Base-by-base conservation (phyloP, 164 flowering plant genomes). In the Warburgia ugandensis region DNA sequence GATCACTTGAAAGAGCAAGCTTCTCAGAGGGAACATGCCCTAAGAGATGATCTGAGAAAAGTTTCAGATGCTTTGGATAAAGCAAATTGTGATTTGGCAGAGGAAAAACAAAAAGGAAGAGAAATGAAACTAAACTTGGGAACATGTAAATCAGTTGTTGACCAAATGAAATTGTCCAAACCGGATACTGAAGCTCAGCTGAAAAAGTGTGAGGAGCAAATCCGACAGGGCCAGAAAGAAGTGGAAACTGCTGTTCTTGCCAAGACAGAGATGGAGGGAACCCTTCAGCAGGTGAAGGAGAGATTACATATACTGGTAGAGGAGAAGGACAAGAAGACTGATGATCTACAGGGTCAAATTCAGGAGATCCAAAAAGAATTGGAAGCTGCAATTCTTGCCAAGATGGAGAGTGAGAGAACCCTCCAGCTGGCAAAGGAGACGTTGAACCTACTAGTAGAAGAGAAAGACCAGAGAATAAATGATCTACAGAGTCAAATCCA, bases 201-300 rank as follows among this genome's bases (percentile, higher is more conserved):
- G 29, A 55, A 70, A 59, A 7, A 35, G 35, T 52, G 48, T 22
- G 54, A 55, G 11, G 69, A 66, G 38, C 68, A 64, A 54, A 64
- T 45, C 48, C 63, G 50, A 41, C 56, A 44, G 44, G 40, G 48
- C 2, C 56, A 22, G 13, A 32, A 31, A 60, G 82, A 77, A 54
- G 37, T 76, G 14, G 86, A 80, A 72, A 50, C 45, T 23, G 48
- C 64, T 4, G 48, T 73, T 26, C 50, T 74, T 19, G 53, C 76
- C 33, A 71, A 55, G 17, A 69, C 58, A 25, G 48, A 53, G 6
- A 62, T 62, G 6, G 84, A 79, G 62, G 71, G 37, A 47, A 45
- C 37, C 20, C 60, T 67, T 49, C 60, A 62, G 62, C 44, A 55
- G 21, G 80, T 73, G 62, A 70, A 65, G 48, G 65, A 64, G 40